Percentiles rank a stretch among this genome's conserved stretches.
Conservation (phyloP, 805 yeast genomes). For the Zygoascus tannicola region DNA sequence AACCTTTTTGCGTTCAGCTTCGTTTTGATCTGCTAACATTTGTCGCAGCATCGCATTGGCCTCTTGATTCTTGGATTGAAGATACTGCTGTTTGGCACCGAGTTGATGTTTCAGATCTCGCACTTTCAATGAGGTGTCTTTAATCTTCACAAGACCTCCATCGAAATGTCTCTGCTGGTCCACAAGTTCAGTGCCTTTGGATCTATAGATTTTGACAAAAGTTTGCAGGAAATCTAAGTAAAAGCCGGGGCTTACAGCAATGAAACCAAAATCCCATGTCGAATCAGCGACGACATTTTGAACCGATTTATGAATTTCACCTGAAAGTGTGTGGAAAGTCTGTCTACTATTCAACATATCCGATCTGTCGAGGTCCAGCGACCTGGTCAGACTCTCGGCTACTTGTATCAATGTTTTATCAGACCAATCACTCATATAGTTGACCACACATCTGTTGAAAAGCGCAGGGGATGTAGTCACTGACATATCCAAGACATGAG, state of each 20-base stretch:
- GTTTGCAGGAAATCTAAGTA: conserved; percentile 42
- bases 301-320: conserved; percentile 34
- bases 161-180: conserved; percentile 63
- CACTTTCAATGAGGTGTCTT: conserved; percentile 70
- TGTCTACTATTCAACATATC: conserved; percentile 38
- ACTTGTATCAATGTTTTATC: conserved; percentile 40
- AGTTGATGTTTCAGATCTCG: conserved; percentile 47
- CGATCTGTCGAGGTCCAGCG: conserved; percentile 46
- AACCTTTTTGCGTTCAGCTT: conserved; percentile 83
- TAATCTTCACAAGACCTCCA: conserved; percentile 62
- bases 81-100: conserved; percentile 40
- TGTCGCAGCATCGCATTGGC: conserved; percentile 63
- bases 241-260: conserved; percentile 40
- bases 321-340: conserved; percentile 32
- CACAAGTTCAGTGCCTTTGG: conserved; percentile 43
- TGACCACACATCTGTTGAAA: conserved; percentile 78
- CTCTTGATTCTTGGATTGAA: conserved; percentile 51
- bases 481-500: neutral
- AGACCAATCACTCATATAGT: conserved; percentile 87
- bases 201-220: conserved; percentile 36
- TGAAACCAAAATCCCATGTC: neutral
- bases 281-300: neutral
- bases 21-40: conserved; percentile 80
- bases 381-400: conserved; percentile 33
- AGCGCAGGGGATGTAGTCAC: conserved; percentile 72